Evolutionary conservation across 768 basidiomycete genomes (phyloP), one percentile per base, ranked within the genome.

Genomic region (Lactarius psammicola): DNA sequence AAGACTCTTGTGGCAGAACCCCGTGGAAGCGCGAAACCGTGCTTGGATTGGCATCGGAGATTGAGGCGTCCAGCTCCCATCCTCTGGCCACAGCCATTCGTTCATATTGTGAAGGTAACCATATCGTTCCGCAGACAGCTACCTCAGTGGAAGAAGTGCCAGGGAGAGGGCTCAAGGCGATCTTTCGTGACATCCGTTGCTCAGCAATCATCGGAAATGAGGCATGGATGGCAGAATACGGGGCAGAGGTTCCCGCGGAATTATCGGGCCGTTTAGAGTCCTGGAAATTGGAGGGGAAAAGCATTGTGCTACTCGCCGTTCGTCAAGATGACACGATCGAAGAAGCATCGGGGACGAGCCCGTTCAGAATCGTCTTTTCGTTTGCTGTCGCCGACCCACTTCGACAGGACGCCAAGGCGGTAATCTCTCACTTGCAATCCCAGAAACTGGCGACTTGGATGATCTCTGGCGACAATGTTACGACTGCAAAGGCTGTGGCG

Each of bases 381-480:
- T 90, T 91, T 69, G 85, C 87, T 0, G 78, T 93, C 46, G 76
- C 85, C 5, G 90, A 95, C 71, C 77, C 82, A 0, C 75, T 89
- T 53, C 80, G 93, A 58, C 73, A 76, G 0, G 86, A 90, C 66
- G 87, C 90, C 1, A 68, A 73, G 10, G 71, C 71, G 2, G 85
- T 91, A 15, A 75, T 95, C 42, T 72, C 77, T n/a, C 71, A 73
- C 49, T 78, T 93, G 42, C 82, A 80, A 34, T 74, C 77, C 2
- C 78, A 79, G 46, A 84, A 84, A 0, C 81, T 92, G 40, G 79
- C 77, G 26, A 84, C 87, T 0, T 92, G 87, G 85, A 92, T 95
- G 84, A 84, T 94, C 31, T 89, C 90, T 17, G 94, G 94, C 3
- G 93, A 95, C 72, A 85, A 86, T 65, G 81, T 83, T 62, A 73